Base-by-base conservation (phyloP, 2,329 filamentous ascomycete species). In the Bipolaris victoriae region DNA sequence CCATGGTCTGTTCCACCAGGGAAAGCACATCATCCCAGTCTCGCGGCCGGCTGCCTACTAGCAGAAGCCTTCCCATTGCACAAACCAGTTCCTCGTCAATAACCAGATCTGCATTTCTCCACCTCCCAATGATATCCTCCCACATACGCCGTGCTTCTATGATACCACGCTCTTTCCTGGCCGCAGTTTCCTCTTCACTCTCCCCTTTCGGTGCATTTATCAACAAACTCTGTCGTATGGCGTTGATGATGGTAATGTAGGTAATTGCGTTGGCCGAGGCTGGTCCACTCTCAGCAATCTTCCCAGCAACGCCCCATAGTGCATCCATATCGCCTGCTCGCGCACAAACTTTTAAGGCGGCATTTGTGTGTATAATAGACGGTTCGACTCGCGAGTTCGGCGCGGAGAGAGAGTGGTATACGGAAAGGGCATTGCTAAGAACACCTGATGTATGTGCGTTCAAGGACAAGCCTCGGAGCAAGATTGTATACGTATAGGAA, bases 281-380 rank as follows among this genome's bases (percentile, higher is more conserved):
- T 0, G 83, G 72, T 0, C 86, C 89, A 9, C 74, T 78, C 13
- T 88, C 83, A 15, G 92, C 89, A 55, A 94, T 83, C 31, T 88
- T 86, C n/a, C 86, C 83, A 41, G 88, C 86, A 62, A 97, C 83
- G 52, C 84, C 84, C 82, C 95, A 96, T 65, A 98, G 79, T 15
- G 88, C 85, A 64, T 97, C 92, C 75, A 96, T 82, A 71, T 97
- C 89, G 11, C 82, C 75, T 3, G 90, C 88, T 55, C 86, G 83
- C 46, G 88, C 85, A 73, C 93, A 98, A 7, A 95, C 90, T 57
- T 88, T 87, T 43, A 99, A 80, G n/a, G 92, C 86, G 9, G 93
- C 91, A 73, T 99, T 99, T 61, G 91, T 87, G 71, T 98, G 95
- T 55, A 91, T 90, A 35, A 88, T 89, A 64, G 88, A 90, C 15